Conservation (phyloP, 139 green algal species). For the Chlamydomonas sp. region DNA sequence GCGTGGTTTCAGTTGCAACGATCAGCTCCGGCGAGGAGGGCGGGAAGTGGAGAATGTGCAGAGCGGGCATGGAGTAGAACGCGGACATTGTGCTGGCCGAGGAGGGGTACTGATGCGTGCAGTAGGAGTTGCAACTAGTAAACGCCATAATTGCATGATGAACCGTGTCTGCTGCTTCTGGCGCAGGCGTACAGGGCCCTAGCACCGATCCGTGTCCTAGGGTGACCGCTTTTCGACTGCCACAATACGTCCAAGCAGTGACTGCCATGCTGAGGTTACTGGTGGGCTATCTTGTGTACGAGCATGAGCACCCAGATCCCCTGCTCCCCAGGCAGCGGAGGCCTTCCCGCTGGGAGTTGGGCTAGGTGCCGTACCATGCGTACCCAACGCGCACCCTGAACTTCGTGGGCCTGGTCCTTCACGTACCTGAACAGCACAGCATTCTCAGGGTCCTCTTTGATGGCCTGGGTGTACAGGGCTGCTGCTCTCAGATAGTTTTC, state of each 20-base stretch:
- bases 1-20: too few species aligned
- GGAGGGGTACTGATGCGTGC: too few species aligned
- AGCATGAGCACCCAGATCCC: background rate
- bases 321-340: background rate
- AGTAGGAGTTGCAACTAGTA: too few species aligned
- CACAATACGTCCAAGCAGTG: background rate
- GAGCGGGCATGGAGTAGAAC: too few species aligned
- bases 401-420: background rate
- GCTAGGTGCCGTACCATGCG: background rate
- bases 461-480: conserved; percentile 87
- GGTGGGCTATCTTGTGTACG: background rate
- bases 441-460: conserved; percentile 83
- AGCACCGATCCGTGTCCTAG: too few species aligned
- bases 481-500: conserved; percentile 88
- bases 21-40: too few species aligned
- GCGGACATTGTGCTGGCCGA: too few species aligned
- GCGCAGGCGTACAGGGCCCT: too few species aligned
- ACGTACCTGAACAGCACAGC: conserved; percentile 80
- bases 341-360: background rate
- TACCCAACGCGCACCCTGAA: background rate
- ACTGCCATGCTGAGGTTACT: background rate
- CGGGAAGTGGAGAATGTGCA: too few species aligned
- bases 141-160: too few species aligned
- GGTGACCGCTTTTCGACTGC: too few species aligned
- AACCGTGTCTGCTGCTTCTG: too few species aligned